Percentiles rank a stretch among this genome's conserved stretches.
These are phyloP conservation scores for Solanum piurae DNA, from an alignment of 257 asterid genomes.

Conservation along the genomic window DNA sequence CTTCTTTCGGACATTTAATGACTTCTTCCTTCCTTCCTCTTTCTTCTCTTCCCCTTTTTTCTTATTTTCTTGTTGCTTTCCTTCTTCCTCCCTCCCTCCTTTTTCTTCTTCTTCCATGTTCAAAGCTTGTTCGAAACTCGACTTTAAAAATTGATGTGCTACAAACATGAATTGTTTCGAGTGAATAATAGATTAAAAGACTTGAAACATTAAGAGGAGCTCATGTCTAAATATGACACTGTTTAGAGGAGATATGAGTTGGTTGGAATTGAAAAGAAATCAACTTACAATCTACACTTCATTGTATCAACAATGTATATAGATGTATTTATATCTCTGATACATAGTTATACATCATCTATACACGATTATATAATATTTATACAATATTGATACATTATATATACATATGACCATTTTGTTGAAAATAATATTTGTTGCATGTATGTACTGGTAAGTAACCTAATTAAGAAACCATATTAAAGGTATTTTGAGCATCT, in stretches of 20 bases:
- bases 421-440: neutral
- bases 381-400: neutral
- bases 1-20: too few species aligned
- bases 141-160: neutral
- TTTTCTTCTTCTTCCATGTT: too few species aligned
- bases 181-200: neutral
- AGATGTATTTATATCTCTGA: neutral
- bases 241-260: neutral
- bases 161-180: neutral
- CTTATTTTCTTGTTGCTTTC: too few species aligned
- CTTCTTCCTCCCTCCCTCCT: too few species aligned
- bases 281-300: neutral
- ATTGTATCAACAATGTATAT: neutral
- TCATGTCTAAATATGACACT: too few species aligned
- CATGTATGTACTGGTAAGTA: neutral
- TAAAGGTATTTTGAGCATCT: neutral
- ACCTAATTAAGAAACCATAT: neutral
- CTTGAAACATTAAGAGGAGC: neutral
- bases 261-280: neutral
- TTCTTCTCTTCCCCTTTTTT: too few species aligned
- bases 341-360: neutral
- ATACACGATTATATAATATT: neutral
- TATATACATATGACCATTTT: neutral
- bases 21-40: too few species aligned
- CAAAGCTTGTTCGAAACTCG: too few species aligned